Base-by-base conservation (phyloP, 495 filamentous ascomycete species). In the Penicillium macrosclerotiorum region DNA sequence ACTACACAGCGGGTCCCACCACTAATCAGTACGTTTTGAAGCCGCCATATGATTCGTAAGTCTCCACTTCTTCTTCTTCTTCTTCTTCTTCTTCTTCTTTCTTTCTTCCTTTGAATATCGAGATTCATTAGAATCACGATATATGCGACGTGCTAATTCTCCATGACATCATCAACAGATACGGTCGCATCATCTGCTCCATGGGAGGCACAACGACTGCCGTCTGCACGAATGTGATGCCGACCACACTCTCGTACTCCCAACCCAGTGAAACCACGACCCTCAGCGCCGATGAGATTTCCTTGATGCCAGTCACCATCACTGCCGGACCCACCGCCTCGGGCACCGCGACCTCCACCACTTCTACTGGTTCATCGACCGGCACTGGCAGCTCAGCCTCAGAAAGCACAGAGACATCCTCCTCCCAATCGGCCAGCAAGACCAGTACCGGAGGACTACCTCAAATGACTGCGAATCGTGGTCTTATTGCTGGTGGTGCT, bases 201-300 rank as follows among this genome's bases (percentile, higher is more conserved):
- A 46, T 67, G 18, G 58, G 55, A 0, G 64, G 57, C 2, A 65
- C 67, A 8, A 63, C 59, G 8, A 54, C 60, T 22, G 69, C 58
- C 23, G 54, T 60, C 24, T 75, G 72, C 45, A 65, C 59, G 25
- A 54, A 56, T 5, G 57, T 54, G 22, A 30, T 41, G 9, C 53
- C 54, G 8, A 60, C 59, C n/a, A 32, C 45, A 12, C 59, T 48
- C 7, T 51, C 54, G 6, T 61, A 57, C 30, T 51, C 39, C 23
- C 56, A 53, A 1, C 57, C 54, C 0, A 50, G 52, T 7, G 37
- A 34, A 35, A 65, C 54, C 4, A 42, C 13, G 6, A 67, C 58
- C 1, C 23, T 58, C 5, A 31, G 9, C 2, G 23, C 39, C 3
- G 25, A n/a, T 11, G 47, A 63, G 8, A 41, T 52, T 23, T 49